Evolutionary conservation across 495 filamentous ascomycete genomes (phyloP).

Genomic region (Aspergillus saccharolyticus): DNA sequence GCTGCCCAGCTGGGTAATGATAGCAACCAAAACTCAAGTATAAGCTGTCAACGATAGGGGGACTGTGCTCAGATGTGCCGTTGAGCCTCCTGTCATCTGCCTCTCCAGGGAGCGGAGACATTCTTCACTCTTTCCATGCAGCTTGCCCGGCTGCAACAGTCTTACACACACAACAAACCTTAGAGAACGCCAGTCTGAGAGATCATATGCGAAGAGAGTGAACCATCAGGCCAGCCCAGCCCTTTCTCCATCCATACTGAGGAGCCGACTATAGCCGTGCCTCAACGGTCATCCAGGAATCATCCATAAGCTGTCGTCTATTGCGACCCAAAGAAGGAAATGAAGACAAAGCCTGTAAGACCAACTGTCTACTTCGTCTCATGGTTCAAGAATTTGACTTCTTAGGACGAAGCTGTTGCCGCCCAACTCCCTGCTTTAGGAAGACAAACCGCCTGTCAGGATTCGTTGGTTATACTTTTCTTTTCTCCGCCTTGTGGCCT

Average conservation of each 20-base stretch:
- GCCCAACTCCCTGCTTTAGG: neutral
- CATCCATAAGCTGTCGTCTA: neutral
- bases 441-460: neutral
- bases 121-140: neutral
- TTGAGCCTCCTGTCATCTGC: neutral
- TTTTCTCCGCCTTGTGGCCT: no score
- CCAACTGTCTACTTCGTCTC: neutral
- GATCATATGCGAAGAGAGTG: neutral
- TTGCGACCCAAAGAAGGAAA: neutral
- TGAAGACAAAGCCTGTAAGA: neutral
- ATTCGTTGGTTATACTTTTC: neutral
- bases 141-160: neutral
- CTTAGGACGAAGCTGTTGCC: neutral
- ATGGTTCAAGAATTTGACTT: neutral
- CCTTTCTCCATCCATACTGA: neutral
- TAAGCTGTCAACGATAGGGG: neutral
- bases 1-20: neutral
- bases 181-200: neutral
- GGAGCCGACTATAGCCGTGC: neutral
- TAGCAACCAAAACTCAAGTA: neutral
- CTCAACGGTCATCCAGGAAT: neutral
- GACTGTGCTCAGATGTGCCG: neutral
- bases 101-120: neutral
- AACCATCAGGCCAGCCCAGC: neutral
- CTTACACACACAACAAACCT: neutral